Base-by-base conservation (phyloP, 352 stramenopile genomes). In the Pilasporangium apinafurcum region DNA sequence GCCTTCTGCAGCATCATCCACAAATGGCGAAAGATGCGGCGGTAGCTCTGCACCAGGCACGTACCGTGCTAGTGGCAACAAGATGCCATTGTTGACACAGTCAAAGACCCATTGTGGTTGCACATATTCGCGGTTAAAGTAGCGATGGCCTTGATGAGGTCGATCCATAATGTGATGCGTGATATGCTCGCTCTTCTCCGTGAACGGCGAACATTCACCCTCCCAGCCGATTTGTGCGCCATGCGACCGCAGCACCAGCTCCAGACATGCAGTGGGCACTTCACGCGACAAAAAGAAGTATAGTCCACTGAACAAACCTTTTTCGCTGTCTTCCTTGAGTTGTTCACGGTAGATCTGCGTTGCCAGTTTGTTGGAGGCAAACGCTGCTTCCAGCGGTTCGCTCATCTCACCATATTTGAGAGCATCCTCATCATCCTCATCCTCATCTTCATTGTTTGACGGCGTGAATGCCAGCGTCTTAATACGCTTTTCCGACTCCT, bases 31-130 rank as follows among this genome's bases (percentile, higher is more conserved):
- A 5, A 93, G 61, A 48, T 93, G 82, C 47, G 82, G 82, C 25
- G 96, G 96, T 42, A 99, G 78, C 18, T 81, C 66, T 2, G 64
- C 77, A 16, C 96, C 96, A n/a, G 96, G 89, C 24, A 71, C 71
- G 64, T 99, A 99, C 30, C 82, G 85, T 13, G 79, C 65, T 24
- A 97, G 65, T 3, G 96, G 96, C 36, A 99, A 59, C 26, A 98
- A 36, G 32, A 99, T 83, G 28, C 89, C 75, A 48, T 97, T 97
- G 72, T 99, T 99, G 24, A 98, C 78, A 24, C 79, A 95, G 76
- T 99, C 97, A 40, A 99, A 95, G 20, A 99, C 76, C 97, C 97
- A 99, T 66, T 99, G 97, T 27, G 97, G 97, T 75, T 99, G 97
- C 33, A 99, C 80, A 54, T 96, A 99, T 67, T 99, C 96, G 56